These are phyloP conservation scores for Kwoniella mangroviensis DNA, from an alignment of 768 basidiomycete genomes.

Conservation along the genomic window DNA sequence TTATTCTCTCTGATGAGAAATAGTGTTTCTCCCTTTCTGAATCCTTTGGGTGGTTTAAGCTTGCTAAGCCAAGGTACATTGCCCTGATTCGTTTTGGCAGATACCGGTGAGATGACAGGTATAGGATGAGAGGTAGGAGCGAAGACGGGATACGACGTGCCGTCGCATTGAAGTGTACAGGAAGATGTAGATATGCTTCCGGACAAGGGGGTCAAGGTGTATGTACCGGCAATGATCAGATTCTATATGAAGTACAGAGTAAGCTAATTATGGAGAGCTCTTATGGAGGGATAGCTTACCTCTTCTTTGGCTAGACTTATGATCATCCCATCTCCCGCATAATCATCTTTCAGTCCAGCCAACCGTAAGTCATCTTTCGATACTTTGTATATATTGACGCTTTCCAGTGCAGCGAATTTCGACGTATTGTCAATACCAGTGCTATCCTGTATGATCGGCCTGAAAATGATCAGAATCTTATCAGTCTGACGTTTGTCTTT, in stretches of 20 bases:
- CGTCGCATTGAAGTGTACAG: constrained; percentile 55
- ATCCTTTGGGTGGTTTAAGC: constrained; percentile 35
- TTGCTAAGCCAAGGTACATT: constrained; percentile 17
- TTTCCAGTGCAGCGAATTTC: constrained; percentile 24
- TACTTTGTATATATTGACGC: constrained; percentile 23
- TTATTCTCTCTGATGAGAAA: constrained; percentile 66
- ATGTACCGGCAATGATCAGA: constrained; percentile 72
- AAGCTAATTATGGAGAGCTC: background rate
- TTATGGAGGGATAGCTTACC: constrained; percentile 24
- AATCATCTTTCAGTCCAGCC: constrained; percentile 18
- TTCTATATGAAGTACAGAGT: constrained; percentile 59
- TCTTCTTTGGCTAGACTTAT: constrained; percentile 37
- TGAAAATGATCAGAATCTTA: background rate
- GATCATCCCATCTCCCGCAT: constrained; percentile 25
- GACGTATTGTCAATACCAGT: constrained; percentile 8
- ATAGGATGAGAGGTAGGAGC: constrained; percentile 81
- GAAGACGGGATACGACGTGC: constrained; percentile 62
- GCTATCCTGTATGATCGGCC: background rate
- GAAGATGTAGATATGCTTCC: constrained; percentile 70
- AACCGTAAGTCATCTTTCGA: constrained; percentile 15
- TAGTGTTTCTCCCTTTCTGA: constrained; percentile 55
- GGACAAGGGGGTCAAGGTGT: constrained; percentile 66
- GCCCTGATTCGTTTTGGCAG: constrained; percentile 4
- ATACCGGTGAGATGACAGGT: constrained; percentile 62
- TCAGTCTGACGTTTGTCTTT: background rate